These are phyloP conservation scores for Saitozyma podzolica DNA, from an alignment of 768 basidiomycete species.

Conservation along the genomic window DNA sequence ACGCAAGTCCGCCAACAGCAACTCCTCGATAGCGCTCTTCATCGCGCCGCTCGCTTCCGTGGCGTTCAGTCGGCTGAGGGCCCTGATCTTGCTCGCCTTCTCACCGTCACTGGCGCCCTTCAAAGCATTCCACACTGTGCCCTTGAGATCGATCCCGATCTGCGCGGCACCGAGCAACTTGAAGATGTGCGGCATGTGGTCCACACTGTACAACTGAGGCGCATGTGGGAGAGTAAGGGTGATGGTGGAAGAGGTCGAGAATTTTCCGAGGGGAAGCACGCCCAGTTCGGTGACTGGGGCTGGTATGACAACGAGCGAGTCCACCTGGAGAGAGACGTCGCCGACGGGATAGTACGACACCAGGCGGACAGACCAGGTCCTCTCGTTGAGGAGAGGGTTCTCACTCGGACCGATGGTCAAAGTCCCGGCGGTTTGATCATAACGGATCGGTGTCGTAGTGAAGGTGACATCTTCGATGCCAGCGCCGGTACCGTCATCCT, in stretches of 20 bases:
- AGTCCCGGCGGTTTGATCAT: conserved; percentile 8
- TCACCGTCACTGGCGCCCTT: not conserved
- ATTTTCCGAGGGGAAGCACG: not conserved
- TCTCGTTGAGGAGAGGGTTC: conserved; percentile 1
- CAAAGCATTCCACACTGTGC: conserved; percentile 12
- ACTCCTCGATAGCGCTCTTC: conserved; percentile 13
- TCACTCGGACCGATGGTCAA: conserved; percentile 7
- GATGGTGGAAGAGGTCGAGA: not conserved
- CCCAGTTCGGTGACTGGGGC: not conserved
- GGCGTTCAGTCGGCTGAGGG: conserved; percentile 7
- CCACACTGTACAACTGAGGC: not conserved
- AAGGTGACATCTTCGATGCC: conserved; percentile 12
- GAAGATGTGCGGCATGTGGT: conserved; percentile 11
- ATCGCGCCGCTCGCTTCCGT: conserved; percentile 7
- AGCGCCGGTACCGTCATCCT: conserved; percentile 21
- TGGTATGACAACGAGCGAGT: conserved; percentile 1
- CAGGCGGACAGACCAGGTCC: conserved; percentile 11
- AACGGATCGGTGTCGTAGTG: conserved; percentile 5
- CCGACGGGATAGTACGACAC: not conserved
- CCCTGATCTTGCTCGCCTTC: conserved; percentile 4
- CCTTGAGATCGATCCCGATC: conserved; percentile 14
- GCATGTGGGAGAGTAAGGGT: not conserved
- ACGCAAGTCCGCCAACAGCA: conserved; percentile 13
- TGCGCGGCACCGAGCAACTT: conserved; percentile 12
- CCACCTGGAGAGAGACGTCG: no score